A percentile compares a stretch with the other conserved stretches of the same genome.
phyloP scores from a whole-genome alignment of 148 eudicot genomes.

The Chenopodium quinoa region DNA sequence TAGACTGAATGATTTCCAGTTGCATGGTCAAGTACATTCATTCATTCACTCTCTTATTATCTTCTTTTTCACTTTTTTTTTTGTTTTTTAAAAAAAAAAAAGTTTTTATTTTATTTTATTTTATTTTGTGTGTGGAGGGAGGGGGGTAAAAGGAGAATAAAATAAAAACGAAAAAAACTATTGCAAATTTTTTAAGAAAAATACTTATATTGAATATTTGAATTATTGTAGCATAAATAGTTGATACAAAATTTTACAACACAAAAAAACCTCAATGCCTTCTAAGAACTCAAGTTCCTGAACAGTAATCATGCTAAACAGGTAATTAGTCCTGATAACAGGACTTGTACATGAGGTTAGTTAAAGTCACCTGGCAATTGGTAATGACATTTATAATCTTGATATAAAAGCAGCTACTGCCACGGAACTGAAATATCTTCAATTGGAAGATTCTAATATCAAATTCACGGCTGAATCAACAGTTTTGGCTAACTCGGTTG shows the following conservation, averaged over 20 bases:
- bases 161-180: neutral
- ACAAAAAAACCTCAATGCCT: neutral
- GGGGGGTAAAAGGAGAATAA: too few species aligned
- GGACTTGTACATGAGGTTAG: conserved; percentile 6
- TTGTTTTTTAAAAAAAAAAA: too few species aligned
- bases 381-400: neutral
- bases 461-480: conserved; percentile 35
- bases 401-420: neutral
- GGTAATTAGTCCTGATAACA: neutral
- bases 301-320: conserved; percentile 8
- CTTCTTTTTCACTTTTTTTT: too few species aligned
- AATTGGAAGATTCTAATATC: conserved; percentile 12
- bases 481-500: conserved; percentile 50
- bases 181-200: neutral
- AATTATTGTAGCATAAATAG: neutral
- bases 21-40: neutral
- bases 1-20: neutral
- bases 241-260: conserved; percentile 9
- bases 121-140: too few species aligned
- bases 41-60: too few species aligned
- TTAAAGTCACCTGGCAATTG: neutral
- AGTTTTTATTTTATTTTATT: too few species aligned
- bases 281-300: neutral
- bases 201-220: neutral
- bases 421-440: neutral